phyloP scores from a whole-genome alignment of 106 monocot species.

The Platanthera zijinensis region DNA sequence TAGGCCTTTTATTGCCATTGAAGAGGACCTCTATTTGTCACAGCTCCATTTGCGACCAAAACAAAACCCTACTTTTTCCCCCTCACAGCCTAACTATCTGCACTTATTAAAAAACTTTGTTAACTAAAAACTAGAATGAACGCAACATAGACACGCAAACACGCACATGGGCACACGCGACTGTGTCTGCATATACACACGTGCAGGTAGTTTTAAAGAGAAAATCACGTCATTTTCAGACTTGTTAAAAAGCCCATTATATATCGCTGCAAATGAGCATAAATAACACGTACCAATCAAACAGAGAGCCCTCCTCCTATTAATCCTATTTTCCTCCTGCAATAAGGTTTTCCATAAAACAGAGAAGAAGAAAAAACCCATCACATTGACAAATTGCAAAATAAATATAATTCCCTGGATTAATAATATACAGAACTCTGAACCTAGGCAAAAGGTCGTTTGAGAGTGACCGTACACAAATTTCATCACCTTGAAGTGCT shows the following conservation, averaged over 20 bases:
- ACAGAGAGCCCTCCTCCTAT: background rate
- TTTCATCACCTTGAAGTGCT: background rate
- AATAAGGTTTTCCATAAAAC: background rate
- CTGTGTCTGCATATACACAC: too few relatives aligned
- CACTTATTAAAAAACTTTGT: too few relatives aligned
- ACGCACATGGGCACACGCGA: too few relatives aligned
- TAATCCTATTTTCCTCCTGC: background rate
- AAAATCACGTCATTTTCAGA: background rate
- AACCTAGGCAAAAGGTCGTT: constrained; percentile 3
- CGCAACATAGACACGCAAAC: too few relatives aligned
- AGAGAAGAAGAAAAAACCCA: background rate
- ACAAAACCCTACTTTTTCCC: too few relatives aligned
- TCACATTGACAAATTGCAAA: constrained; percentile 11
- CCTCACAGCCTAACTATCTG: too few relatives aligned
- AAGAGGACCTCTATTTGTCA: too few relatives aligned
- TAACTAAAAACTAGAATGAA: too few relatives aligned
- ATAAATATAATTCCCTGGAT: constrained; percentile 9
- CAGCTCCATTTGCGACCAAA: too few relatives aligned
- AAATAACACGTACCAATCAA: background rate
- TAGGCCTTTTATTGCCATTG: too few relatives aligned
- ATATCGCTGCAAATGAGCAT: background rate
- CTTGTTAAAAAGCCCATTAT: background rate
- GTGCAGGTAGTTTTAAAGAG: background rate
- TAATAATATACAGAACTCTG: constrained; percentile 3
- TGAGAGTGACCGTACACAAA: background rate